Evolutionary conservation across 352 stramenopile species (phyloP), one percentile per base, ranked within the genome.

Genomic region (Peronospora belbahrii): DNA sequence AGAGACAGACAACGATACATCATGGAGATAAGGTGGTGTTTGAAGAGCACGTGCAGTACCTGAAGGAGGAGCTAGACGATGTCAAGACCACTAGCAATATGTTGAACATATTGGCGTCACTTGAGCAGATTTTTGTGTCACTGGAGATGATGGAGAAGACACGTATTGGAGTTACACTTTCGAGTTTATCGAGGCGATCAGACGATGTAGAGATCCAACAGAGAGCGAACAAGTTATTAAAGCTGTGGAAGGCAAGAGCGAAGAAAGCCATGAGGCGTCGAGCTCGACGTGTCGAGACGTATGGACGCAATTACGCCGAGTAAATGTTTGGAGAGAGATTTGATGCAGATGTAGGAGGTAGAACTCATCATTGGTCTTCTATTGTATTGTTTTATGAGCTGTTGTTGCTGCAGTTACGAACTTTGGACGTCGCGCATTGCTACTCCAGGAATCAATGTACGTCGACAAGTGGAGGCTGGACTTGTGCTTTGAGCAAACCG

Each of bases 131-230:
- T 14, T 90, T 85, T 51, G 62, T 90, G 23, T 90, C 79, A 36
- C 68, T 90, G 14, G 79, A 90, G 51, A 84, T 90, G 62, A 52
- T 90, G 32, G 79, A 90, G 56, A 83, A 90, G 58, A 90, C 75
- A 13, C 40, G 53, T 23, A 51, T 82, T 27, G 70, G 70, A 0
- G 59, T 69, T 4, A 42, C 67, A 0, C 65, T 79, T 14, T 68
- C 64, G 20, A 48, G 62, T 4, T 35, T 79, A 0, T 58, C 34
- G 5, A 50, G 65, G 10, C 50, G 67, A n/a, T 41, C 67, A 5
- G 38, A 59, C 6, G 19, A 34, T 55, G 44, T 58, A 2, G 59
- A 83, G 10, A 71, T 86, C 28, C 58, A 73, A 34, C 24, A 54
- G 0, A 56, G 62, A 35, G 67, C 70, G 3, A 44, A 31, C 2